Evolutionary conservation across 257 asterid genomes (phyloP), one percentile per base, ranked within the genome.

Genomic region (Echites panduratus): DNA sequence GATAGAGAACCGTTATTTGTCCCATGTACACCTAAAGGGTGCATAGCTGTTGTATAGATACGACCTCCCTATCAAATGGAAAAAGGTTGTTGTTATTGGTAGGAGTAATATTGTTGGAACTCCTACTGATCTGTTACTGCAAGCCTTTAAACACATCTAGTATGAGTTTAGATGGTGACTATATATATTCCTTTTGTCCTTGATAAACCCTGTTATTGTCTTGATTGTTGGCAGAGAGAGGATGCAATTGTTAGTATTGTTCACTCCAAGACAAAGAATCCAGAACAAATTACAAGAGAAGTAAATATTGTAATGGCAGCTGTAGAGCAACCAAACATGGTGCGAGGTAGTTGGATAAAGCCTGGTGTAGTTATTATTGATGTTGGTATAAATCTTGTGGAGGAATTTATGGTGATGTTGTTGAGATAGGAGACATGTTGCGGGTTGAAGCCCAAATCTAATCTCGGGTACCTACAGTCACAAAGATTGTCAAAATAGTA

Each of bases 11-110:
- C 97, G 8, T 76, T 89, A 69, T 91, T 88, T 80, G 93, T 94
- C 71, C 97, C 98, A 0, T 94, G 98, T 79, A 94, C 98, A 0
- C 97, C 99, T 74, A 94, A 88, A 82, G 97, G 97, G 70, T 94
- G 99, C 70, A 85, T 94, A 77, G 85, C 73, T 91, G 74, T 83
- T 94, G 87, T 97, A 85, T 38, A 86, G 98, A 76, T 86, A 88
- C 75, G 86, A 82, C 52, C 77, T 94, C 54, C 63, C 79, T 10
- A 94, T 94, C 83, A 94, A 94, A 84, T 96, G 97, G 68, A 89
- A 87, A 87, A 86, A 89, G 54, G 97, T 95, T 14, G 97, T 85
- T 72, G 97, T 94, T 49, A 83, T 94, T 68, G 97, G 99, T 73
- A 81, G 97, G 89, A 94, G 99, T 75, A 94, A 94, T 71, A 91